Conservation (phyloP, 192 early-diverging fungal genomes). For the Podila epigama region DNA sequence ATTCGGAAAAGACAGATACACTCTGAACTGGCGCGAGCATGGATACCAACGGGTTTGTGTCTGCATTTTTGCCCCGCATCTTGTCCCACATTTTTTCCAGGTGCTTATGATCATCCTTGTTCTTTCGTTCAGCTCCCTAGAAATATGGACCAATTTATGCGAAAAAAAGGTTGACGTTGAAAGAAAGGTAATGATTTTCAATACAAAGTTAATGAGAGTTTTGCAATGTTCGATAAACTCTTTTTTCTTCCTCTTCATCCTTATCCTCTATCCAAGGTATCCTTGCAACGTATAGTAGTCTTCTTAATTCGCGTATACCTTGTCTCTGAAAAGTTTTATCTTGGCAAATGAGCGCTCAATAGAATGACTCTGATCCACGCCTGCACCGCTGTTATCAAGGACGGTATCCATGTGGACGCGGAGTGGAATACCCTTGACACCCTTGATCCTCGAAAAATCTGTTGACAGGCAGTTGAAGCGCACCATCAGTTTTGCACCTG, state of each 20-base stretch:
- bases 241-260: neutral
- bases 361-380: slow-evolving; percentile 11
- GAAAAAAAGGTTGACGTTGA: neutral
- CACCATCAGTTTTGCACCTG: slow-evolving; percentile 68
- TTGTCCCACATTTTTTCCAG: slow-evolving; percentile 73
- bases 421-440: slow-evolving; percentile 79
- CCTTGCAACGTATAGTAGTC: no score
- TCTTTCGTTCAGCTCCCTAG: slow-evolving; percentile 77
- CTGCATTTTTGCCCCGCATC: slow-evolving; percentile 51
- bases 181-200: neutral
- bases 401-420: slow-evolving; percentile 58
- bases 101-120: slow-evolving; percentile 80
- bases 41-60: slow-evolving; percentile 46
- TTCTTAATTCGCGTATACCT: no score
- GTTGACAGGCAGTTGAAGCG: slow-evolving; percentile 81
- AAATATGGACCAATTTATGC: neutral
- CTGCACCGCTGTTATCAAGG: slow-evolving; percentile 10
- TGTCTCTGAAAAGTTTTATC: slow-evolving; percentile 78
- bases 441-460: slow-evolving; percentile 83
- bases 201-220: no score
- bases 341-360: slow-evolving; percentile 67
- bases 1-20: slow-evolving; percentile 32
- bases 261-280: neutral
- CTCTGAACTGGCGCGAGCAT: slow-evolving; percentile 50
- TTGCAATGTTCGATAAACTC: no score